Base-by-base conservation (phyloP, 2,329 filamentous ascomycete genomes). In the Penicillium sp. region DNA sequence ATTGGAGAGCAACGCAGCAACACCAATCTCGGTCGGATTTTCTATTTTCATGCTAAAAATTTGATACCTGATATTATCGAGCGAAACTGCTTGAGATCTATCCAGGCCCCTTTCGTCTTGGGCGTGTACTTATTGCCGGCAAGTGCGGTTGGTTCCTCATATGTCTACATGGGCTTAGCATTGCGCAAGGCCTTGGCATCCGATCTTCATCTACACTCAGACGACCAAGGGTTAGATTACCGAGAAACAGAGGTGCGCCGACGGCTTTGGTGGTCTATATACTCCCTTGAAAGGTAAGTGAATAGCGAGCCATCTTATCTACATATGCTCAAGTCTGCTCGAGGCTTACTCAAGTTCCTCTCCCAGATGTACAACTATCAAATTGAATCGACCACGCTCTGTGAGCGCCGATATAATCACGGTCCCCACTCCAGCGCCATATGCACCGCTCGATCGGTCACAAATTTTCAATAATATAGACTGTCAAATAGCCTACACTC, bases 171-270 rank as follows among this genome's bases (percentile, higher is more conserved):
- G 18, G 78, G 78, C 1, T 67, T 78, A 45, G 79, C 79, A 3
- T 63, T 81, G 16, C 74, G 79, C 4, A 81, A 81, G 76, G 79
- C 79, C 9, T 74, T 81, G 29, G 78, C 75, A 5, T 71, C 81
- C 0, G 79, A 78, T 1, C 66, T 81, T 12, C 79, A 81, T 52
- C 23, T 56, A 9, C n/a, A 48, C 8, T 28, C 42, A 4, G 64
- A 67, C 1, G 65, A 69, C 31, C 54, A 65, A n/a, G 43, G 53
- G 3, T 59, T 76, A 4, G 68, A 71, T 2, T 66, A 68, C 1
- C 65, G 70, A 39, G 78, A 81, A 53, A 74, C 69, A 41, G 78
- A 81, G 54, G 71, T 75, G 43, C 71, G 78, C 4, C 70, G 78
- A 8, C 72, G 78, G 4, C 69, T 79, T 4, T 81, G 77, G 77